Base-by-base conservation (phyloP, 768 basidiomycete species). In the Boletus bicolor region DNA sequence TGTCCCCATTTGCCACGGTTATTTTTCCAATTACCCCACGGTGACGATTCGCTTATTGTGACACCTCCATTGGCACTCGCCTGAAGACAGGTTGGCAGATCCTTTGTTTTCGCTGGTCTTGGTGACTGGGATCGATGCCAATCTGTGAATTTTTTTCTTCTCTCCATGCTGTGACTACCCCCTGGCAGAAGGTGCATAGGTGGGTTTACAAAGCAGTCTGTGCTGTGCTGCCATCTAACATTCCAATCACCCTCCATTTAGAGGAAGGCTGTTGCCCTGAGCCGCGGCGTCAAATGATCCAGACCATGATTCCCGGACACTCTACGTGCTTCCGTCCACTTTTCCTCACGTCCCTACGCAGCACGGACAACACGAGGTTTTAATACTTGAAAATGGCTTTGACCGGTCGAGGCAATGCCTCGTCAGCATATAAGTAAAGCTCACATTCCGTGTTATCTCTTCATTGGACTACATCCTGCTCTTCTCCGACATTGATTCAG, bases 291-390 rank as follows among this genome's bases (percentile, higher is more conserved):
- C 60, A 63, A 64, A 55, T 61, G 68, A 67, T 58, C 68, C 64
- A 72, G 70, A 63, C 68, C 68, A 58, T 56, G 66, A 57, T 64
- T 69, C 62, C 64, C 68, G 68, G 66, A 53, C 46, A 49, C 53
- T 61, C 62, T 65, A 51, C 53, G n/a, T 62, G 60, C 41, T 58
- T 59, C 60, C 44, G 48, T 42, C 49, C 60, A 59, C 53, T 62
- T 69, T 70, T 39, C 58, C 62, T 69, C 60, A 52, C 62, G 50
- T 57, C 55, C 68, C 54, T 62, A 60, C 68, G 66, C 68, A 70
- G 68, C 68, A 70, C 47, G 68, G 62, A 54, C 43, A 63, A 70
- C 69, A 70, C 69, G 69, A 72, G 69, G 68, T 59, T 69, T 69
- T 69, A 69, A 69, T 69, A 56, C 47, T 19, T 52, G 38, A 28